Conservation (phyloP, 1,284 basidiomycete genomes). For the Heterobasidion irregulare region DNA sequence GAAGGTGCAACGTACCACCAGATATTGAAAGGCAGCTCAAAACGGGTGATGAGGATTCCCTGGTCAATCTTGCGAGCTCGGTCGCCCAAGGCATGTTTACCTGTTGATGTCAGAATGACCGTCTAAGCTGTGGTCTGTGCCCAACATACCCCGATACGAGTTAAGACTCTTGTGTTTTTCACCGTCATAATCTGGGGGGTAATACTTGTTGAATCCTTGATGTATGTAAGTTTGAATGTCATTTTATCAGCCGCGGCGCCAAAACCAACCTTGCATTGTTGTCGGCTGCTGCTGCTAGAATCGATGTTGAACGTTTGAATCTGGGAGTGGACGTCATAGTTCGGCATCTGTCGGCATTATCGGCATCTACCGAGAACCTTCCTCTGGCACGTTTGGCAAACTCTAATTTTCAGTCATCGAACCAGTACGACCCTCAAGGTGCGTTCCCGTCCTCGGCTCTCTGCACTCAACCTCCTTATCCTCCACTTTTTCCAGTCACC, state of each 20-base stretch:
- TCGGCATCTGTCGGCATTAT: not conserved
- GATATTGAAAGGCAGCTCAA: conserved; percentile 94
- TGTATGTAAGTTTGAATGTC: conserved; percentile 6
- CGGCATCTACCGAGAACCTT: conserved; percentile 7
- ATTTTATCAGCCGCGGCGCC: not conserved
- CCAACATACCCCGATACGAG: conserved; percentile 53
- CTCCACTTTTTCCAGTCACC: conserved; percentile 44
- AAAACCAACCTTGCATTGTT: conserved; percentile 21
- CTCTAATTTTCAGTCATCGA: conserved; percentile 24
- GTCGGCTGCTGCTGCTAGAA: not conserved
- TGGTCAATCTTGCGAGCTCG: conserved; percentile 89
- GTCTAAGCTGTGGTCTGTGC: not conserved
- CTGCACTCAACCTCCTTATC: conserved; percentile 1
- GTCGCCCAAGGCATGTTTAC: conserved; percentile 91
- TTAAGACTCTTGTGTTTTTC: conserved; percentile 79
- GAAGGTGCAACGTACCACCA: conserved; percentile 72
- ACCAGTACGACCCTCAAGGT: conserved; percentile 20
- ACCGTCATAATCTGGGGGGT: conserved; percentile 88
- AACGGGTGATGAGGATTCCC: conserved; percentile 89
- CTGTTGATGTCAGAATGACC: conserved; percentile 30
- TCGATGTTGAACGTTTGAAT: not conserved
- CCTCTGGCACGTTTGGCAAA: conserved; percentile 10
- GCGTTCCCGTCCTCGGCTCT: not conserved
- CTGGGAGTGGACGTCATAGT: not conserved
- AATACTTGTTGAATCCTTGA: conserved; percentile 83